phyloP scores from a whole-genome alignment of 1,139 yeast species.

The Geotrichum candidum region DNA sequence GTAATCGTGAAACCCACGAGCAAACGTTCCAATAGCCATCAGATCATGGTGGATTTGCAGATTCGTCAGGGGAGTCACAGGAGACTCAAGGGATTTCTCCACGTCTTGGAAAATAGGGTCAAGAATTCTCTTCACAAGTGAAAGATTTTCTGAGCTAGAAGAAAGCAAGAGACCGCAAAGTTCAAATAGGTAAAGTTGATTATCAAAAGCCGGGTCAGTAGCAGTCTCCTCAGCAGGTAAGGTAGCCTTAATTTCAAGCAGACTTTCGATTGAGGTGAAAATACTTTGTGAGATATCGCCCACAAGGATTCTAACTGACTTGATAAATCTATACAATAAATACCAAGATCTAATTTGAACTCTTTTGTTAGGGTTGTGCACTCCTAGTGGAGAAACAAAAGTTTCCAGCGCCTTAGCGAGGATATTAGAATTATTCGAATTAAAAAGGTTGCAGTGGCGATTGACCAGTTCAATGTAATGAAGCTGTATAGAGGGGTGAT shows the following conservation, averaged over 20 bases:
- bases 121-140: constrained; percentile 44
- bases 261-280: constrained; percentile 46
- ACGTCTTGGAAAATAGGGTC: constrained; percentile 74
- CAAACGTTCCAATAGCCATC: constrained; percentile 84
- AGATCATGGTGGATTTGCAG: constrained; percentile 80
- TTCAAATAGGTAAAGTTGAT: constrained; percentile 80
- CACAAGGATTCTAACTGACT: constrained; percentile 62
- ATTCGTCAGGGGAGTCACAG: constrained; percentile 43
- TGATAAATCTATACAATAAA: constrained; percentile 74
- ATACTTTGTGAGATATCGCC: constrained; percentile 44
- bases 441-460: constrained; percentile 67
- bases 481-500: constrained; percentile 73
- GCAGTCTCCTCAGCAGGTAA: constrained; percentile 46
- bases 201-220: constrained; percentile 62
- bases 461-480: constrained; percentile 79
- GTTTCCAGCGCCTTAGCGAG: constrained; percentile 63
- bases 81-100: constrained; percentile 45
- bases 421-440: constrained; percentile 44
- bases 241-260: constrained; percentile 56
- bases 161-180: constrained; percentile 35
- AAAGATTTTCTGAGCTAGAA: constrained; percentile 28
- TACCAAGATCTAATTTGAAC: constrained; percentile 90
- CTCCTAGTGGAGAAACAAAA: constrained; percentile 74
- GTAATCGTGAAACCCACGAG: constrained; percentile 65
- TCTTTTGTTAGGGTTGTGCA: constrained; percentile 55